Percentiles rank a stretch among this genome's conserved stretches.
Conservation (phyloP, 768 basidiomycete species). For the Kwoniella heveanensis region DNA sequence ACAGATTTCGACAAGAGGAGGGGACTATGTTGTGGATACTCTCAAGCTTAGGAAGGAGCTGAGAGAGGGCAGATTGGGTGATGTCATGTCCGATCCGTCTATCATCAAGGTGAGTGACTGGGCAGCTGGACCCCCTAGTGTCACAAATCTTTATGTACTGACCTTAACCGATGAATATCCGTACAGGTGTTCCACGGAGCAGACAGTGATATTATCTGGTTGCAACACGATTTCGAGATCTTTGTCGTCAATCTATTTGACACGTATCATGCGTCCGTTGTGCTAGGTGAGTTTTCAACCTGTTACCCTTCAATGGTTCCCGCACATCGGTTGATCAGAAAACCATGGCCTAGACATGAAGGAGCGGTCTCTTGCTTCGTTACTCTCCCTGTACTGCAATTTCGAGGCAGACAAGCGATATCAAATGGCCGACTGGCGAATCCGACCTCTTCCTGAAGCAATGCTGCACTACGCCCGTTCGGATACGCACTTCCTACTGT, state of each 20-base stretch:
- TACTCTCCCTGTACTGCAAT: slow-evolving; percentile 86
- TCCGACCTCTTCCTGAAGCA: slow-evolving; percentile 79
- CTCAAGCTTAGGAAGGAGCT: slow-evolving; percentile 74
- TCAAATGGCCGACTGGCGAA: slow-evolving; percentile 96
- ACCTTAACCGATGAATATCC: no score
- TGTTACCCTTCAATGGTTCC: neutral
- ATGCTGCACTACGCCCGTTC: slow-evolving; percentile 93
- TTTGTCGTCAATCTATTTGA: slow-evolving; percentile 97
- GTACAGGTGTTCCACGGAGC: slow-evolving; percentile 91
- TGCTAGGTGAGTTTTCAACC: slow-evolving; percentile 64
- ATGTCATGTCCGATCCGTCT: slow-evolving; percentile 78
- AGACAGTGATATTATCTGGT: slow-evolving; percentile 90
- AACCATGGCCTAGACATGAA: slow-evolving; percentile 66
- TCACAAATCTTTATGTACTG: no score
- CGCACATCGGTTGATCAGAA: neutral
- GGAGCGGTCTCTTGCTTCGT: slow-evolving; percentile 76
- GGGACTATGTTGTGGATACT: slow-evolving; percentile 86
- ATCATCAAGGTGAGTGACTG: slow-evolving; percentile 82
- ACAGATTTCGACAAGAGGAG: slow-evolving; percentile 66
- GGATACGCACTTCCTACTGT: slow-evolving; percentile 93
- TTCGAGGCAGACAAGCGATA: slow-evolving; percentile 92
- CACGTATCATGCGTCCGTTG: slow-evolving; percentile 89
- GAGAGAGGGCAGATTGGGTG: slow-evolving; percentile 65
- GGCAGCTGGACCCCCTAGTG: no score
- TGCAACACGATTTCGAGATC: slow-evolving; percentile 91